Percentiles rank a stretch among this genome's conserved stretches.
Evolutionary conservation across 2,329 filamentous ascomycete genomes (phyloP).

Genomic region (Colletotrichum euphorbiae): DNA sequence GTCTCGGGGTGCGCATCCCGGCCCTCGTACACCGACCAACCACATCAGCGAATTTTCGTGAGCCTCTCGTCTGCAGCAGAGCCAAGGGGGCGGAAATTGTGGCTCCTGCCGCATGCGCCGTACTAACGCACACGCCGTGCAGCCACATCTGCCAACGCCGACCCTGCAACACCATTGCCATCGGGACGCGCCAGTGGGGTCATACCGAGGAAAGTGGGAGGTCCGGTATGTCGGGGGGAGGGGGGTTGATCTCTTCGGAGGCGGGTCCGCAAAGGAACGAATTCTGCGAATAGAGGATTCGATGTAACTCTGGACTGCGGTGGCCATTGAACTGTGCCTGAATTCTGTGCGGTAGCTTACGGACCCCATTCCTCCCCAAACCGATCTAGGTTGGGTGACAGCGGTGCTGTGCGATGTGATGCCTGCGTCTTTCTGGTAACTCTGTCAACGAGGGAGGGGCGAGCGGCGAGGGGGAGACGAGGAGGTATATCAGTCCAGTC

Average conservation of each 20-base stretch:
- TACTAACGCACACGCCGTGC: conserved; percentile 12
- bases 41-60: neutral
- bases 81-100: conserved; percentile 11
- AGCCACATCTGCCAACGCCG: conserved; percentile 27
- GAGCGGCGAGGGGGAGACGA: neutral
- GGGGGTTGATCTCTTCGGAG: neutral
- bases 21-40: conserved; percentile 30
- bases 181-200: conserved; percentile 6
- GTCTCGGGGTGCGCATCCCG: conserved; percentile 3
- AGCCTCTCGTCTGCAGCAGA: conserved; percentile 7
- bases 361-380: neutral
- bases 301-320: conserved; percentile 3
- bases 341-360: conserved; percentile 13
- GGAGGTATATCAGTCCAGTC: conserved; percentile 13
- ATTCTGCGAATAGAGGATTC: neutral
- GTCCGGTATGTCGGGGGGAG: neutral
- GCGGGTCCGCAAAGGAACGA: neutral
- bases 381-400: neutral
- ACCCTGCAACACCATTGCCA: neutral
- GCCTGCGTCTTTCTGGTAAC: neutral
- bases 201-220: conserved; percentile 16
- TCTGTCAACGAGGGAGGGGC: neutral
- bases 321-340: neutral
- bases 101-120: conserved; percentile 19
- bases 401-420: neutral